Base-by-base conservation (phyloP, 805 yeast genomes). In the Wickerhamomyces chambardii region DNA sequence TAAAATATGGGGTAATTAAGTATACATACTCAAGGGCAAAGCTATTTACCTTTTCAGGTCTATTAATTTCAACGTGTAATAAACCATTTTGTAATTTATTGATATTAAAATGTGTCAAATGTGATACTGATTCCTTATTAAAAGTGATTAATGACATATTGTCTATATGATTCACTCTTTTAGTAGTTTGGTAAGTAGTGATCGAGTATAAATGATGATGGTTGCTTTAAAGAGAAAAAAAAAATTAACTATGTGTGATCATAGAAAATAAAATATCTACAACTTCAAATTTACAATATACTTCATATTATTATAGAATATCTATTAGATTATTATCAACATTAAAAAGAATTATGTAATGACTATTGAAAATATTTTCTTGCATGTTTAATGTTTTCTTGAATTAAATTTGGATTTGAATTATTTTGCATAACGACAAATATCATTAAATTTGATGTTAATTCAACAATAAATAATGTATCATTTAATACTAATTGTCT, bases 401-500 rank as follows among this genome's bases (percentile, higher is more conserved):
- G 56, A 1, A 75, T 62, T 40, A 73, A 51, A 40, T 67, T 60
- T 28, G 68, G 70, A 16, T 36, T 46, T 40, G 64, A 70, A 25
- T 56, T 56, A 28, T 51, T 60, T 14, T 56, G 74, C 48, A 76
- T 59, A 7, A 75, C 75, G 31, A 76, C 68, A 66, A 76, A 75
- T 32, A 77, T 72, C 55, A 73, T 75, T 62, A 76, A 63, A 44
- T 76, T 76, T 26, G 75, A 69, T 8, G 81, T 74, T 30, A 76
- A 59, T 17, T 74, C 71, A 39, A 73, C 75, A 27, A 76, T 70
- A 32, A 77, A 63, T 3, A 64, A 50, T 10, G 55, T 53, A 34
- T 63, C 95, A 39, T 81, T 78, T 25, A 90, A 66, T 15, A 82
- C 75, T 33, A 90, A 59, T 32, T 84, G 79, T 43, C 73, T 79